Conservation (phyloP, 352 stramenopile genomes). For the Globisporangium acanthophoron region DNA sequence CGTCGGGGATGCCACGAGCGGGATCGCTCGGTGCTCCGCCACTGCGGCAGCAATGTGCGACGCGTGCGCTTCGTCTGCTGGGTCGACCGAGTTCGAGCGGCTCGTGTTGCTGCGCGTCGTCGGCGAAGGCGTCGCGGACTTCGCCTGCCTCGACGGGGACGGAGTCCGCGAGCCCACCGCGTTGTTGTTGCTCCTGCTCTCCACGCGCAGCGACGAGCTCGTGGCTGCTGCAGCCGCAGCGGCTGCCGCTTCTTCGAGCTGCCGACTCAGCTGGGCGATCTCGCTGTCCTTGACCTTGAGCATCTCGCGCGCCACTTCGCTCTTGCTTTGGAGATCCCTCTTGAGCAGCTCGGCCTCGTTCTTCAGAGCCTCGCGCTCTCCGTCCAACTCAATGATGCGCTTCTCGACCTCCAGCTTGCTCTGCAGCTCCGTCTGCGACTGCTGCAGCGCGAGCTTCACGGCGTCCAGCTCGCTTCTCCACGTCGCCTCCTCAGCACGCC, state of each 20-base stretch:
- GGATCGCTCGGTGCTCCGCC: slow-evolving; percentile 40
- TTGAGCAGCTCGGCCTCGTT: slow-evolving; percentile 24
- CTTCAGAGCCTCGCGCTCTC: slow-evolving; percentile 26
- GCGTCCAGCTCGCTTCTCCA: slow-evolving; percentile 25
- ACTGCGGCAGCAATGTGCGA: slow-evolving; percentile 34
- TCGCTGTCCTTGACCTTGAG: slow-evolving; percentile 50
- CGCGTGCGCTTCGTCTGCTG: slow-evolving; percentile 24
- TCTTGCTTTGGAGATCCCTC: slow-evolving; percentile 33
- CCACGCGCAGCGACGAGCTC: slow-evolving; percentile 3
- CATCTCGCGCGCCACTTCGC: slow-evolving; percentile 30
- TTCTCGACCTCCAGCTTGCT: slow-evolving; percentile 11
- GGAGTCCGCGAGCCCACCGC: slow-evolving; percentile 8
- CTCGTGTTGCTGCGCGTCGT: slow-evolving; percentile 31
- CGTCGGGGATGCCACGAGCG: slow-evolving; percentile 22
- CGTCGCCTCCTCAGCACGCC: slow-evolving; percentile 15
- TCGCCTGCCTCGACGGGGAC: slow-evolving; percentile 33
- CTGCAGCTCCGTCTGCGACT: slow-evolving; percentile 18
- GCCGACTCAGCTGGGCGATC: slow-evolving; percentile 35
- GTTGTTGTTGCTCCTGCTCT: slow-evolving; percentile 14
- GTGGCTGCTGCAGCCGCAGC: slow-evolving; percentile 11
- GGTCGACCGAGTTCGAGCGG: slow-evolving; percentile 18
- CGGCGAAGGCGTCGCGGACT: slow-evolving; percentile 31
- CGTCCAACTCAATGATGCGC: neutral
- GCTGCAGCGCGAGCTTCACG: slow-evolving; percentile 28
- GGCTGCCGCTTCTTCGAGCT: slow-evolving; percentile 38